Conservation (phyloP, 2,329 filamentous ascomycete genomes). For the Alternaria panax region DNA sequence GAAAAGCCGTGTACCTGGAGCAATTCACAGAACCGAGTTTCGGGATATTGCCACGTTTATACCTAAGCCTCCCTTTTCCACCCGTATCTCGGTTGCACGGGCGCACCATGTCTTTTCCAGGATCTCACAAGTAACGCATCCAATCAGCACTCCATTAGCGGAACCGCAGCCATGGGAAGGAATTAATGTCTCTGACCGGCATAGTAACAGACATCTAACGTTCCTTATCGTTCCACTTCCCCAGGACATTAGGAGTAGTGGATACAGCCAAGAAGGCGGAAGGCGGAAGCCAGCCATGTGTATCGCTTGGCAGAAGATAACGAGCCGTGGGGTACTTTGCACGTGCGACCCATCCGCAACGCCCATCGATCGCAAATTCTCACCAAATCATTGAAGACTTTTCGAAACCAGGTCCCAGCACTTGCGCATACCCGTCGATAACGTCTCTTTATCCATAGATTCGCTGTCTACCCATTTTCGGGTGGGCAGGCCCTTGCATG, state of each 20-base stretch:
- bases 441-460: constrained; percentile 41
- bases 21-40: neutral
- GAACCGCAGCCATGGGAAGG: constrained; percentile 6
- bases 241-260: constrained; percentile 26
- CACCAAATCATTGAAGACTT: neutral
- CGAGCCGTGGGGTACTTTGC: constrained; percentile 27
- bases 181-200: constrained; percentile 23
- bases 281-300: constrained; percentile 26
- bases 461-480: constrained; percentile 44
- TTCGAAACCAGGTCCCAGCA: constrained; percentile 42
- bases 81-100: constrained; percentile 13
- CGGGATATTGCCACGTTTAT: neutral
- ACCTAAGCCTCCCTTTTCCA: constrained; percentile 8
- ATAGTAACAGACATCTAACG: constrained; percentile 20
- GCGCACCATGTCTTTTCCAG: neutral
- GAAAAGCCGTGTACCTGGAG: neutral
- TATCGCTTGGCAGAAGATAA: constrained; percentile 45
- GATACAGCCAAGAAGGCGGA: constrained; percentile 29
- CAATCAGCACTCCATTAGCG: neutral
- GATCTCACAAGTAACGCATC: constrained; percentile 10
- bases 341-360: neutral
- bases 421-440: constrained; percentile 49
- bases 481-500: constrained; percentile 22
- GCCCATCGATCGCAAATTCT: neutral
- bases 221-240: constrained; percentile 36